These are phyloP conservation scores for Quaeritorhiza haematococci DNA, from an alignment of 371 early-diverging fungal species.

Conservation along the genomic window DNA sequence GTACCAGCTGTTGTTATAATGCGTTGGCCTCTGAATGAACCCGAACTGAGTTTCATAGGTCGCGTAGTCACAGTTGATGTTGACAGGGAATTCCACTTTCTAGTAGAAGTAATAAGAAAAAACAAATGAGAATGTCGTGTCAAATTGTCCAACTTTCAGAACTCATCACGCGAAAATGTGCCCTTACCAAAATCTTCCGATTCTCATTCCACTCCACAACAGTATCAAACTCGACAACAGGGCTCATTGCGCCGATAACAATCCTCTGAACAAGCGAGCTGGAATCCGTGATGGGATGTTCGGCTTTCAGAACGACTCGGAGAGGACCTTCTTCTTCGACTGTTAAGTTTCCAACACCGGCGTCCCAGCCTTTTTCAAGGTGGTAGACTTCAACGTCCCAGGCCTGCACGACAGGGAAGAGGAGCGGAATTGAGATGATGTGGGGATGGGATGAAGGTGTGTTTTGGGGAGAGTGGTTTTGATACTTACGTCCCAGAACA, in stretches of 20 bases:
- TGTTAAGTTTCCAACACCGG: constrained; percentile 27
- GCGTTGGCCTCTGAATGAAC: constrained; percentile 83
- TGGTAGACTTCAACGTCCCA: constrained; percentile 85
- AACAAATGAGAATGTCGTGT: not conserved
- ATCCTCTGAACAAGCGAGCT: constrained; percentile 72
- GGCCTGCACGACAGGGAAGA: not conserved
- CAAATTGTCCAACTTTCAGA: not conserved
- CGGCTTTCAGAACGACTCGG: constrained; percentile 63
- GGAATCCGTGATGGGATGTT: constrained; percentile 55
- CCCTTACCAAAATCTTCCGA: constrained; percentile 60
- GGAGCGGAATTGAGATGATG: no score
- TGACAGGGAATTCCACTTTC: constrained; percentile 90
- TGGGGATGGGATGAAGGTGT: no score
- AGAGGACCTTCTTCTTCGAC: constrained; percentile 75
- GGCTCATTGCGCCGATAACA: constrained; percentile 61
- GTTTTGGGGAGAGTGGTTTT: no score
- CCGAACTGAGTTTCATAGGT: constrained; percentile 96
- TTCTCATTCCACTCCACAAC: constrained; percentile 89
- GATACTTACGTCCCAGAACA: no score
- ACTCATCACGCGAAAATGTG: not conserved
- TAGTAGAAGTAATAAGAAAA: constrained; percentile 1
- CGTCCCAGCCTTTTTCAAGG: constrained; percentile 69
- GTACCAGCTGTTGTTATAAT: constrained; percentile 82
- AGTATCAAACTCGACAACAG: constrained; percentile 78
- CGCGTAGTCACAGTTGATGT: constrained; percentile 75